Conservation (phyloP, 2,329 filamentous ascomycete genomes). For the Fusarium humuli region DNA sequence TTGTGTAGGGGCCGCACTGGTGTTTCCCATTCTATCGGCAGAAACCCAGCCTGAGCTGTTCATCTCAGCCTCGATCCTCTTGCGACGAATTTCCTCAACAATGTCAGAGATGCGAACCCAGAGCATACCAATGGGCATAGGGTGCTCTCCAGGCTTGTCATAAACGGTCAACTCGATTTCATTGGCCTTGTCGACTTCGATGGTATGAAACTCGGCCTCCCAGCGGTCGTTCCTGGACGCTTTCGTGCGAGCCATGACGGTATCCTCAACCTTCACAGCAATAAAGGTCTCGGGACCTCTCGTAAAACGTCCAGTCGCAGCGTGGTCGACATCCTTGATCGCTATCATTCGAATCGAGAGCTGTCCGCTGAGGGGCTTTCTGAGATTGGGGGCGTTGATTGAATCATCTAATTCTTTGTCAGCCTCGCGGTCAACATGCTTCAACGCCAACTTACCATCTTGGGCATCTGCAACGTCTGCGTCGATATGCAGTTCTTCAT, state of each 20-base stretch:
- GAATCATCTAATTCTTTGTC: slow-evolving; percentile 79
- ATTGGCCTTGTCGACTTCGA: slow-evolving; percentile 98
- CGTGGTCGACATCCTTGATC: slow-evolving; percentile 95
- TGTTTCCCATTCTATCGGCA: slow-evolving; percentile 88
- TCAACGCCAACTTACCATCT: slow-evolving; percentile 73
- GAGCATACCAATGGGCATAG: slow-evolving; percentile 91
- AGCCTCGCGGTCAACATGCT: slow-evolving; percentile 28
- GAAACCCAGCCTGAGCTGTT: slow-evolving; percentile 97
- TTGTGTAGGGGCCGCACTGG: slow-evolving; percentile 61
- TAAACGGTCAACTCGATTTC: slow-evolving; percentile 98
- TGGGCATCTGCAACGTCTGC: slow-evolving; percentile 81
- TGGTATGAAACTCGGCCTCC: slow-evolving; percentile 89
- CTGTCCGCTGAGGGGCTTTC: slow-evolving; percentile 94
- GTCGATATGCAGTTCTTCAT: slow-evolving; percentile 96
- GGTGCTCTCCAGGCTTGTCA: slow-evolving; percentile 91
- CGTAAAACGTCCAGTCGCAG: slow-evolving; percentile 83
- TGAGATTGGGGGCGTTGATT: slow-evolving; percentile 92
- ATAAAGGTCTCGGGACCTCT: slow-evolving; percentile 95
- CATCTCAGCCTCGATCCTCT: slow-evolving; percentile 96
- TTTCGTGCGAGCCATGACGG: slow-evolving; percentile 87
- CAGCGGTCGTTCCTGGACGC: slow-evolving; percentile 88
- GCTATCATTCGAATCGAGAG: slow-evolving; percentile 87
- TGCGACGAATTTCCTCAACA: slow-evolving; percentile 95
- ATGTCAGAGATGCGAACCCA: slow-evolving; percentile 98
- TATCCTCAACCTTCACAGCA: slow-evolving; percentile 96